phyloP scores from a whole-genome alignment of 2,329 filamentous ascomycete species.

The Fusarium chuoi region DNA sequence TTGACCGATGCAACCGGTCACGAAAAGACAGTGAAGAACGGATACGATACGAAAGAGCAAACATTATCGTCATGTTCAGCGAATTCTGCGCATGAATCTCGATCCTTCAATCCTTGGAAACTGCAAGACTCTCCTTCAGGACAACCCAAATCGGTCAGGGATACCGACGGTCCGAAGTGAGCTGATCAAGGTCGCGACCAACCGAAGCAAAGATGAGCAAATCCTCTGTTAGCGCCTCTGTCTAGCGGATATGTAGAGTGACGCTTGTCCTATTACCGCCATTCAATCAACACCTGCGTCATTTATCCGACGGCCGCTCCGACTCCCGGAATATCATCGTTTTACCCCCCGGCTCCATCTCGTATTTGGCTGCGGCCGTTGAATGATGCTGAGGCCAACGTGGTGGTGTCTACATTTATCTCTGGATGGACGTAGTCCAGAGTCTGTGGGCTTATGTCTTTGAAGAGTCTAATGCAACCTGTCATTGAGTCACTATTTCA shows the following conservation, averaged over 20 bases:
- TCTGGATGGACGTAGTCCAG: not conserved
- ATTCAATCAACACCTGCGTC: constrained; percentile 28
- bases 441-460: not conserved
- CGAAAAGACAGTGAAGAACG: not conserved
- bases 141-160: constrained; percentile 13
- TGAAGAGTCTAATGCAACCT: not conserved
- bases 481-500: not conserved
- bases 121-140: not conserved
- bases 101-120: not conserved
- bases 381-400: not conserved
- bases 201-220: constrained; percentile 34
- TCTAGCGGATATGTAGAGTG: not conserved
- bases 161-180: constrained; percentile 41
- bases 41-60: not conserved
- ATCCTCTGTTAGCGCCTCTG: not conserved
- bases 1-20: constrained; percentile 1
- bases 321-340: constrained; percentile 43
- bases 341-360: not conserved
- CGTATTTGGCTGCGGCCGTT: not conserved
- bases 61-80: not conserved
- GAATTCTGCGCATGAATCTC: not conserved
- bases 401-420: not conserved
- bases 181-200: constrained; percentile 33
- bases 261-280: not conserved
- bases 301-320: constrained; percentile 42